These are phyloP conservation scores for Quercus phellos DNA, from an alignment of 331 rosid genomes.

Conservation along the genomic window DNA sequence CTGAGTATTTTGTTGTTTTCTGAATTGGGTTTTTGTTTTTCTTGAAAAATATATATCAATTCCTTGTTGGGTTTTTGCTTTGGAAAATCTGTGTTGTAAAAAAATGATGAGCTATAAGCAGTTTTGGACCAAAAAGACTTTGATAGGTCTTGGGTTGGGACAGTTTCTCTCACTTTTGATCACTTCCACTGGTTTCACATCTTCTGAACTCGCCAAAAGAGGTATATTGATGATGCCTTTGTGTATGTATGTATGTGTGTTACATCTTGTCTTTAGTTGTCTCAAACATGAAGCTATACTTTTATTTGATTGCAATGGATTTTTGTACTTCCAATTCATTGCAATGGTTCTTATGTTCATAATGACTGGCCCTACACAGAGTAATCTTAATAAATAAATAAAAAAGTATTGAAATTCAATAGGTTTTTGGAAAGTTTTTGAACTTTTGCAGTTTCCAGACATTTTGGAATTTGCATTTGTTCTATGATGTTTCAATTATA, in stretches of 20 bases:
- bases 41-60: background rate
- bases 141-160: conserved; percentile 71
- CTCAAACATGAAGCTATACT: background rate
- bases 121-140: conserved; percentile 50
- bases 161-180: conserved; percentile 70
- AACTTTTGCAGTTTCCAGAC: background rate
- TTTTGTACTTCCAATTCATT: background rate
- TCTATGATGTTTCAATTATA: background rate
- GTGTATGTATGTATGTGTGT: too few species aligned
- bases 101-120: conserved; percentile 29
- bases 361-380: background rate
- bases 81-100: background rate
- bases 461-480: background rate
- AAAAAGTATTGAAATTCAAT: background rate
- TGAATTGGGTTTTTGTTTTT: background rate
- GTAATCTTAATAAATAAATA: background rate
- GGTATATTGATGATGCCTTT: conserved; percentile 28
- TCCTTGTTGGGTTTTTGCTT: background rate
- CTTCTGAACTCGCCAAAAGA: conserved; percentile 70
- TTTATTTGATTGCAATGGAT: background rate
- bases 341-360: background rate
- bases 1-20: background rate
- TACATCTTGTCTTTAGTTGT: background rate
- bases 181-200: conserved; percentile 78
- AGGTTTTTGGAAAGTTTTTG: background rate